Base-by-base conservation (phyloP, 139 green algal genomes). In the Haematococcus sp. region DNA sequence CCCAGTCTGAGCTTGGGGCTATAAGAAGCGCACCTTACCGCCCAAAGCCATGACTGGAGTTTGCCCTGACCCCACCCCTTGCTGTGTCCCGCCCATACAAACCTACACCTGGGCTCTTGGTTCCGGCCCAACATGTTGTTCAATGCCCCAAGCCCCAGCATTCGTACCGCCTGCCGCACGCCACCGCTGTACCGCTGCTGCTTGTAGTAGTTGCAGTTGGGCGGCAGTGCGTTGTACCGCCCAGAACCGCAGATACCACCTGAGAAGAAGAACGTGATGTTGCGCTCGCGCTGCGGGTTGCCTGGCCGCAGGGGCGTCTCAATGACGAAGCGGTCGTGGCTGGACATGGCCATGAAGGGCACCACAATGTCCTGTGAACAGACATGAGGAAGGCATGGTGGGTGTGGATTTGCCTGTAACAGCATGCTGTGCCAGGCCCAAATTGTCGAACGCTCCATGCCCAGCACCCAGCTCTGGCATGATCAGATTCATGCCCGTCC, bases 261-360 rank as follows among this genome's bases (percentile, higher is more conserved):
- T 25, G 79, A 55, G 35, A 85, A 85, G 79, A 85, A 85, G 30
- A 85, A 85, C 0, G 34, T 81, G 35, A 55, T 76, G 34, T 79
- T 85, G 65, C 79, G 74, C 33, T 69, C 34, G 2, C 49, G 64
- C 40, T 76, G 58, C 22, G 20, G 28, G 58, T 76, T 79, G 51
- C 75, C 70, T 13, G 79, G 79, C n/a, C 75, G 74, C 70, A 85
- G 40, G 34, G 79, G 79, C 17, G 79, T 85, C 74, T 84, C 61
- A 25, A 85, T 81, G 9, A 85, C 51, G 58, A 81, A 85, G 22
- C 79, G 75, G 59, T 85, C 79, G 32, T 85, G 79, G 40, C 71
- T 80, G 49, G 74, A 85, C 79, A 85, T 85, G 52, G 79, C 79
- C 79, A 85, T 85, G 71, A 85, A 81, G 44, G 79, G 79, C 0